Conservation (phyloP, 2,329 filamentous ascomycete species). For the Zymoseptoria pseudotritici region DNA sequence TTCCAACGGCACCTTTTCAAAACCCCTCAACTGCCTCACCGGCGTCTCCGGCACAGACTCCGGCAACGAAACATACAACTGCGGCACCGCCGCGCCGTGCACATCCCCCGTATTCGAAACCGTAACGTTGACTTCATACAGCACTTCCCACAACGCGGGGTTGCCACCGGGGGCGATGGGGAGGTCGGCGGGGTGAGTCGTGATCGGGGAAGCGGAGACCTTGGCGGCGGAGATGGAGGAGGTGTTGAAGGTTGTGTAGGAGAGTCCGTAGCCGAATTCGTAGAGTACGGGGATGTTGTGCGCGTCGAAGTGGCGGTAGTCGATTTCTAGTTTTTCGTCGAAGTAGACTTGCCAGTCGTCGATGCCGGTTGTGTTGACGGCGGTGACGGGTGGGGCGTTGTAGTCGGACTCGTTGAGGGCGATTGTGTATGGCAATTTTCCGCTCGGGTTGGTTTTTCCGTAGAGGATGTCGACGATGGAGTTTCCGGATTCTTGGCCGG, state of each 20-base stretch:
- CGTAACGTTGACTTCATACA: constrained; percentile 44
- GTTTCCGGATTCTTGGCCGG: constrained; percentile 21
- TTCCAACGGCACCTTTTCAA: constrained; percentile 35
- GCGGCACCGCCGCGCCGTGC: constrained; percentile 49
- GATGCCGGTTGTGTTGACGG: constrained; percentile 28
- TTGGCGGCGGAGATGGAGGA: not conserved
- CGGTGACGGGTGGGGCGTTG: constrained; percentile 17
- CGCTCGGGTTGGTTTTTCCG: constrained; percentile 20
- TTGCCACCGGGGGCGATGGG: constrained; percentile 48
- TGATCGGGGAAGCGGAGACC: constrained; percentile 22
- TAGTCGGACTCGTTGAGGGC: constrained; percentile 23
- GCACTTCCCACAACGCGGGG: constrained; percentile 54
- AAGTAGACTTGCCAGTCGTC: constrained; percentile 40
- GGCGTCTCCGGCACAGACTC: constrained; percentile 33
- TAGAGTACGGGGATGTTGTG: constrained; percentile 53
- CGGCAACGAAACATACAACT: constrained; percentile 45
- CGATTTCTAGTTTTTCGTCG: constrained; percentile 52
- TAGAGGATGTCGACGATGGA: constrained; percentile 21
- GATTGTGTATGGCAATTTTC: constrained; percentile 24
- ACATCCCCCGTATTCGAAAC: constrained; percentile 56
- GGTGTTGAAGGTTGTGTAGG: constrained; percentile 65
- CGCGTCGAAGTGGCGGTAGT: constrained; percentile 69
- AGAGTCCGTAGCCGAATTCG: constrained; percentile 48
- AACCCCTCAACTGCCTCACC: constrained; percentile 37
- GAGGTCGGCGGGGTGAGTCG: constrained; percentile 51